Base-by-base conservation (phyloP, 2,329 filamentous ascomycete genomes). In the Trichoderma cornu-damae region DNA sequence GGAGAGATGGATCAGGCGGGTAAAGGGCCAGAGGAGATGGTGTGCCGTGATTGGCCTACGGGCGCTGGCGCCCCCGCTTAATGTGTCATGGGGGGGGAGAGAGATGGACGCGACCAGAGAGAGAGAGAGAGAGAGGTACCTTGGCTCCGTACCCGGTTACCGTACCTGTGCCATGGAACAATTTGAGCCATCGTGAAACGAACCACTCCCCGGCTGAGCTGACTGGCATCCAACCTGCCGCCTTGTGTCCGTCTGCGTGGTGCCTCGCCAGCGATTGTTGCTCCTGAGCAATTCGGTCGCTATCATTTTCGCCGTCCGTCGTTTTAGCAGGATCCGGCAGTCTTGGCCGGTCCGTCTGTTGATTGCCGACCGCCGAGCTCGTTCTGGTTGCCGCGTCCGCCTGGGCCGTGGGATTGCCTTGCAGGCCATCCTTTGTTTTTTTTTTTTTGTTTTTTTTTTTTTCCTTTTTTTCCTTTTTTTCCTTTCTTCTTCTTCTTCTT, bases 81-180 rank as follows among this genome's bases (percentile, higher is more conserved):
- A 69, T 70, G 67, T 71, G 69, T 71, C 70, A 70, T 71, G 62
- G 63, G 62, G 69, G 66, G 62, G 65, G 66, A n/a, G n/a, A n/a
- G n/a, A n/a, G n/a, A n/a, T n/a, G 63, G 62, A 65, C 63, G 64
- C 64, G 63, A 63, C 61, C 57, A 61, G 56, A 56, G 59, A 59
- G 57, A 20, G 20, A 8, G 9, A 34, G 32, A 8, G 32, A 35
- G 35, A 52, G 37, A 43, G 28, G 38, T 52, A 43, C 38, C 43
- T n/a, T n/a, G n/a, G n/a, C n/a, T n/a, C n/a, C n/a, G n/a, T n/a
- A n/a, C n/a, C n/a, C n/a, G n/a, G n/a, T n/a, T n/a, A n/a, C 37
- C 37, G 49, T 62, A 46, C 51, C 51, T 54, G 48, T 26, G 22
- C 50, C 28, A 57, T 59, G 57, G n/a, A 61, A 57, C 60, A 58